Conservation (phyloP, 2,329 filamentous ascomycete genomes). For the Stachybotrys chartarum region DNA sequence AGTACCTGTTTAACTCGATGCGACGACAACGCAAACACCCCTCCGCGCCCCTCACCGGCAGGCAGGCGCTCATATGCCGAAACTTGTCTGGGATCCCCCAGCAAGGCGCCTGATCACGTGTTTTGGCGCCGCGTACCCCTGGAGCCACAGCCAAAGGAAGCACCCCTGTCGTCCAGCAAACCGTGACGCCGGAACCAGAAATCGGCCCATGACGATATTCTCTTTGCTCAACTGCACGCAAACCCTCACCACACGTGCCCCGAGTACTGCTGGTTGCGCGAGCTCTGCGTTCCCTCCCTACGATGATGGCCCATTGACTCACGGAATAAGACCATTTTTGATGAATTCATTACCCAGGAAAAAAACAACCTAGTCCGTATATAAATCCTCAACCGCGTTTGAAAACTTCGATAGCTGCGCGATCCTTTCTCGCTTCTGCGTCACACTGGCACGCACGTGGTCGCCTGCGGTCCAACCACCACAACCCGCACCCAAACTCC, state of each 20-base stretch:
- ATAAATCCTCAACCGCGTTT: background rate
- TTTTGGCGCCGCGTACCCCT: conserved; percentile 8
- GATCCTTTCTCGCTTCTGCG: too few relatives aligned
- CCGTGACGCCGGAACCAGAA: background rate
- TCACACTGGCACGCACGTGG: too few relatives aligned
- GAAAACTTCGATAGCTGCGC: background rate
- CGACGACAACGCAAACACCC: too few relatives aligned
- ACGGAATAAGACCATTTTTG: background rate
- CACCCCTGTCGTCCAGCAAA: background rate
- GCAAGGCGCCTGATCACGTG: conserved; percentile 10
- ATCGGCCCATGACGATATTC: background rate
- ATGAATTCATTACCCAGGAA: background rate
- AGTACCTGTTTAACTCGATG: too few relatives aligned
- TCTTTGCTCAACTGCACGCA: background rate
- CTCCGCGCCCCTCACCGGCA: too few relatives aligned
- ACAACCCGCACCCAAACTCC: background rate
- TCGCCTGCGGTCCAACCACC: background rate
- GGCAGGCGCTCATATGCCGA: too few relatives aligned
- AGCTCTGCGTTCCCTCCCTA: background rate
- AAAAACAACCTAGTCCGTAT: background rate
- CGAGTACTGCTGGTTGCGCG: background rate
- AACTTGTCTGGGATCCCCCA: too few relatives aligned
- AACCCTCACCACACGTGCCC: background rate
- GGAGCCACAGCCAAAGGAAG: background rate
- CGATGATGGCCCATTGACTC: background rate